phyloP scores from a whole-genome alignment of 2,329 filamentous ascomycete genomes.

The Tolypocladium tropicale region DNA sequence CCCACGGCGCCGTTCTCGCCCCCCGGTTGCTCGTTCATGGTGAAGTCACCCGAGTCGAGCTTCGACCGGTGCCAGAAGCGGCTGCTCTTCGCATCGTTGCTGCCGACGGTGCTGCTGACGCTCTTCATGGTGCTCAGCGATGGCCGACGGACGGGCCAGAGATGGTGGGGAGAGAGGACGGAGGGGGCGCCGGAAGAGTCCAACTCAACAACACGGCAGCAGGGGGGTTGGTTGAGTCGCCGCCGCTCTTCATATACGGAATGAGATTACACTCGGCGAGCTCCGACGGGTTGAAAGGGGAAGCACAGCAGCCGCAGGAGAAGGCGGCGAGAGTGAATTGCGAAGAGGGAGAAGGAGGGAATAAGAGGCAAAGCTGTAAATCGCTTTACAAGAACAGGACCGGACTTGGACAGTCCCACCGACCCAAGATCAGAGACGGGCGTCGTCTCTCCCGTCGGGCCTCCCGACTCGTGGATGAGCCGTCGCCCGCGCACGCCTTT shows the following conservation, averaged over 20 bases:
- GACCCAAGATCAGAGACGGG: background rate
- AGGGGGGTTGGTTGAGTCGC: background rate
- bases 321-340: background rate
- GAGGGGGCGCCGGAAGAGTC: background rate
- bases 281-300: background rate
- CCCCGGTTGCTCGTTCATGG: slow-evolving; percentile 12
- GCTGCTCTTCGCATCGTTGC: slow-evolving; percentile 8
- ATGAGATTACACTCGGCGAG: background rate
- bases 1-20: slow-evolving; percentile 8
- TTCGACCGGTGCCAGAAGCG: slow-evolving; percentile 21
- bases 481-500: background rate
- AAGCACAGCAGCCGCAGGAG: background rate
- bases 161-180: background rate
- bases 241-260: background rate
- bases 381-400: background rate
- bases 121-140: background rate
- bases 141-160: background rate
- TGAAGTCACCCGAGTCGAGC: slow-evolving; percentile 15
- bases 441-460: background rate
- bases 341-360: background rate
- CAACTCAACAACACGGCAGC: background rate
- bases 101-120: slow-evolving; percentile 6
- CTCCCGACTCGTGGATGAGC: background rate
- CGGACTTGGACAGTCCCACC: background rate
- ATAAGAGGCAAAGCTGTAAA: background rate